A percentile compares a stretch with the other conserved stretches of the same genome.
These are phyloP conservation scores for Boletus vermiculosoides DNA, from an alignment of 768 basidiomycete genomes.

Conservation along the genomic window DNA sequence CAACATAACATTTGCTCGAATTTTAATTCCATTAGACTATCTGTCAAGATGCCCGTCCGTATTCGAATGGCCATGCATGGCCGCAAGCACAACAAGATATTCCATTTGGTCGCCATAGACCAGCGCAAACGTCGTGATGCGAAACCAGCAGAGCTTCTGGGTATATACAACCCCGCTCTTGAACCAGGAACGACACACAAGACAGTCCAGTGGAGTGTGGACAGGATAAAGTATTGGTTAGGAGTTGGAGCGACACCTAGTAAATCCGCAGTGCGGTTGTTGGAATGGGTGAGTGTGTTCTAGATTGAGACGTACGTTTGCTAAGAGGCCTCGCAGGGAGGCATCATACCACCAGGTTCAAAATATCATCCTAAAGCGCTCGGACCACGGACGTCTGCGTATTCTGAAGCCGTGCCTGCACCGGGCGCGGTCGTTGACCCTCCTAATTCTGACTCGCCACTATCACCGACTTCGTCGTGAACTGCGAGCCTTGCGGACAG, in stretches of 20 bases:
- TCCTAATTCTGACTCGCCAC: neutral
- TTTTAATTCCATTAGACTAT: neutral
- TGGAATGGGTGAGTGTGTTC: constrained; percentile 61
- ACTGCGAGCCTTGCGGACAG: neutral
- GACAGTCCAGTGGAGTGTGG: constrained; percentile 85
- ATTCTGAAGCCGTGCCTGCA: constrained; percentile 2
- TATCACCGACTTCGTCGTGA: constrained; percentile 9
- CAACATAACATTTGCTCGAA: constrained; percentile 3
- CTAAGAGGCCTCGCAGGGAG: constrained; percentile 44
- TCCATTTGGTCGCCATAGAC: constrained; percentile 84
- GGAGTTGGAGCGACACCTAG: constrained; percentile 81
- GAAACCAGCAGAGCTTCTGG: constrained; percentile 84
- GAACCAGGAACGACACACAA: constrained; percentile 54
- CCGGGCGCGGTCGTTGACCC: neutral
- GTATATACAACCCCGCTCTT: constrained; percentile 75
- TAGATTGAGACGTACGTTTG: constrained; percentile 1
- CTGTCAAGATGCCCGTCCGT: constrained; percentile 68
- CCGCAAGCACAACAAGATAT: constrained; percentile 66
- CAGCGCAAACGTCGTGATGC: constrained; percentile 71
- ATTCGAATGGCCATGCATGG: constrained; percentile 86
- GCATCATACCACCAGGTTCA: constrained; percentile 56
- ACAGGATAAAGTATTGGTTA: constrained; percentile 89
- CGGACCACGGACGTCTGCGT: constrained; percentile 10
- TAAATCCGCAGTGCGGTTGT: constrained; percentile 68
- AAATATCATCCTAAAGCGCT: constrained; percentile 48